Conservation (phyloP, 2,329 filamentous ascomycete species). For the Alternaria consortialis region DNA sequence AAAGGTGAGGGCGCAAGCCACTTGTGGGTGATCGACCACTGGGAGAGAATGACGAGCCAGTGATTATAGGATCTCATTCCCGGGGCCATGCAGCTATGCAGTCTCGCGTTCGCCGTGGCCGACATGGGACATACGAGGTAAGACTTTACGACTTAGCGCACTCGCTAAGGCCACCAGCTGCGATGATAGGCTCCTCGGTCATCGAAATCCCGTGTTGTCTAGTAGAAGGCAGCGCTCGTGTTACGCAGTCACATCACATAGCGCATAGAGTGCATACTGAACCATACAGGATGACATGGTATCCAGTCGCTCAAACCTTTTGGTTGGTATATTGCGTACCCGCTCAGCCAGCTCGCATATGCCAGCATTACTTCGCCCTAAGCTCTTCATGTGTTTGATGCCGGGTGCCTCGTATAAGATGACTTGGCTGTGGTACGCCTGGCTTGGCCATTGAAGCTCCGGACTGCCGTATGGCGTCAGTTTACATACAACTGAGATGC, state of each 20-base stretch:
- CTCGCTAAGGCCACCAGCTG: background rate
- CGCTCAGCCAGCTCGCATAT: background rate
- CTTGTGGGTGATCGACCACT: background rate
- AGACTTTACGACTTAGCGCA: background rate
- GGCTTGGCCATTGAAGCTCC: background rate
- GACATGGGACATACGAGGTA: background rate
- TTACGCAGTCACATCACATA: background rate
- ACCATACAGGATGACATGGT: background rate
- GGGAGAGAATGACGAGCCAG: background rate
- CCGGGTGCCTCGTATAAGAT: background rate
- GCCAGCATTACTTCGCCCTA: background rate
- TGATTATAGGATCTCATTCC: background rate
- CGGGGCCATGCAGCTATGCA: background rate
- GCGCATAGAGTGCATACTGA: background rate
- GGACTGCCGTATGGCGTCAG: background rate
- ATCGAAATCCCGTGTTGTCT: slow-evolving; percentile 3
- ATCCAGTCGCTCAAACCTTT: background rate
- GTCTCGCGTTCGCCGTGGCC: background rate
- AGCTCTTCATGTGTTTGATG: background rate
- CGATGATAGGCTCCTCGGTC: slow-evolving; percentile 3
- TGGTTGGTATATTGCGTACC: background rate
- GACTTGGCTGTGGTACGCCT: slow-evolving; percentile 3
- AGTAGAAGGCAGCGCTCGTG: background rate
- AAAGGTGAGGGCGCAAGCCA: background rate
- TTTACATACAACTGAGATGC: background rate